Base-by-base conservation (phyloP, 2,329 filamentous ascomycete species). In the Knufia petricola region DNA sequence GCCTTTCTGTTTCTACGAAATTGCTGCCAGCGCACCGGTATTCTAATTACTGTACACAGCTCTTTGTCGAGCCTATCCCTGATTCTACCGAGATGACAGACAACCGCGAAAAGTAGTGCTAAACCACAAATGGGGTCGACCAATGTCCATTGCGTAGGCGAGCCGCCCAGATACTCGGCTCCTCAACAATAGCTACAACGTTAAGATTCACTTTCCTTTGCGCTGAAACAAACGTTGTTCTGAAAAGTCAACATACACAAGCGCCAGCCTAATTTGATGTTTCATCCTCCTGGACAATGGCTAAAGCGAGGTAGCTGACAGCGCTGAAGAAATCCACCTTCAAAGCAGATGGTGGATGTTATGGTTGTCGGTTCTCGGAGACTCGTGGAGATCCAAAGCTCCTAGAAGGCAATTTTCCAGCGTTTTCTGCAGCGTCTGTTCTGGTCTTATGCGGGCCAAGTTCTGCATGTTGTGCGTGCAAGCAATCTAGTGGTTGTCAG, bases 11-110 rank as follows among this genome's bases (percentile, higher is more conserved):
- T 21, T 39, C n/a, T 17, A 74, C 70, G 71, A 76, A 70, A 69
- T 76, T 75, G 78, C 67, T 84, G 81, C 79, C 82, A 85, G 78
- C 81, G 74, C 71, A 63, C 62, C 61, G 62, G 63, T 66, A 62
- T 62, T 59, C 55, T 36, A 37, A 13, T 37, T n/a, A 37, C n/a
- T 28, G 26, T 28, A 28, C 26, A 28, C n/a, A 28, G 12, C 26
- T 6, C 12, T 28, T 28, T 28, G 26, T 31, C 3, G 20, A 44
- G 41, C 24, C 20, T 26, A 44, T 44, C 26, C 41, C 41, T 44
- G 41, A 44, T 31, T 31, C 19, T 31, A 10, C 41, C 41, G 42
- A 46, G 13, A 34, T 53, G 12, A 21, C 13, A 34, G 17, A 20
- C n/a, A 46, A n/a, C n/a, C n/a, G n/a, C 13, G 44, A 15, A 3